A percentile compares a stretch with the other conserved stretches of the same genome.
Conservation (phyloP, 768 basidiomycete species). For the Leucosporidium scottii region DNA sequence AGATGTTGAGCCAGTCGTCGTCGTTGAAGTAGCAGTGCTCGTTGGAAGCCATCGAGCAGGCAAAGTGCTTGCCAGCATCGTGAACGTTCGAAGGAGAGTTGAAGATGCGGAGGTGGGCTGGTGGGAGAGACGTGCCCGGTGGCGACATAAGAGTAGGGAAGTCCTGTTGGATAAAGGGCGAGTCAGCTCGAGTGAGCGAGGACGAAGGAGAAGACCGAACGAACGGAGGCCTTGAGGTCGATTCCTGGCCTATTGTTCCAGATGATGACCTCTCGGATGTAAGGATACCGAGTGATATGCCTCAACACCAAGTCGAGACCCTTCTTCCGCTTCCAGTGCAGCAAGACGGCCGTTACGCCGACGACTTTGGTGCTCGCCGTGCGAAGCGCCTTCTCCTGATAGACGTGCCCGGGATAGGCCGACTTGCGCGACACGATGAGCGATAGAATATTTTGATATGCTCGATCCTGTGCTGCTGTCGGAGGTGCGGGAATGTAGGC, state of each 20-base stretch:
- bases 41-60: conserved; percentile 22
- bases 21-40: conserved; percentile 29
- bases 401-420: conserved; percentile 4
- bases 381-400: background rate
- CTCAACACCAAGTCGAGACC: conserved; percentile 21
- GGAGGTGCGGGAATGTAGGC: conserved; percentile 11
- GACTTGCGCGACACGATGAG: conserved; percentile 11
- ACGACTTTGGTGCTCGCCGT: conserved; percentile 8
- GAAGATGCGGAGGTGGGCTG: conserved; percentile 17
- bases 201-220: background rate
- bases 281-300: conserved; percentile 27
- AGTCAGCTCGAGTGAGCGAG: too few relatives aligned
- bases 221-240: conserved; percentile 3
- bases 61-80: conserved; percentile 26
- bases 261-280: conserved; percentile 34
- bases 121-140: conserved; percentile 7
- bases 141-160: conserved; percentile 7
- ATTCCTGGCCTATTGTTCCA: conserved; percentile 31
- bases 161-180: background rate
- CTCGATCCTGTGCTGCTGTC: background rate
- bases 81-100: conserved; percentile 28
- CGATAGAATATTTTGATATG: background rate
- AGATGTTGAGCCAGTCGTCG: conserved; percentile 28
- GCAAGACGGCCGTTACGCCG: conserved; percentile 24
- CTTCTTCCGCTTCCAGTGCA: conserved; percentile 19